phyloP scores from a whole-genome alignment of 768 basidiomycete genomes.

The Rhizopogon sp. region DNA sequence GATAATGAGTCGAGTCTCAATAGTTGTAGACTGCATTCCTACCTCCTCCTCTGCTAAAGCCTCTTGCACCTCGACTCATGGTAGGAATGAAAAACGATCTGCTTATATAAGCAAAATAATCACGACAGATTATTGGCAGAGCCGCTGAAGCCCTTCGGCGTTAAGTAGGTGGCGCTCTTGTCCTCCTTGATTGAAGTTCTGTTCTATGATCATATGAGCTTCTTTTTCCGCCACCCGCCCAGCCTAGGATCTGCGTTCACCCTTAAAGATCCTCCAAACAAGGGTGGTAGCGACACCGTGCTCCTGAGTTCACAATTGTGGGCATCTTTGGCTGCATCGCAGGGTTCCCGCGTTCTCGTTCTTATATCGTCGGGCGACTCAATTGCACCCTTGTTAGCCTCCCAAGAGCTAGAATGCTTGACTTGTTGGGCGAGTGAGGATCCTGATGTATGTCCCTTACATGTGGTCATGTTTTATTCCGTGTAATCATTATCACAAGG shows the following conservation, averaged over 20 bases:
- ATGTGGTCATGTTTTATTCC: background rate
- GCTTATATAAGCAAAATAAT: slow-evolving; percentile 20
- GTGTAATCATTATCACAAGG: background rate
- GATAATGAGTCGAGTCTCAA: background rate
- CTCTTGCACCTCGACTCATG: slow-evolving; percentile 56
- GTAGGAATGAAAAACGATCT: background rate
- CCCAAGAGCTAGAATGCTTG: slow-evolving; percentile 8
- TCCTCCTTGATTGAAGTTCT: too few species aligned
- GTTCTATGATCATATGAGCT: slow-evolving; percentile 19
- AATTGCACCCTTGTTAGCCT: too few species aligned
- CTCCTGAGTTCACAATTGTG: slow-evolving; percentile 13
- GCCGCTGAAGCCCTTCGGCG: too few species aligned
- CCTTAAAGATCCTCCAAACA: slow-evolving; percentile 8
- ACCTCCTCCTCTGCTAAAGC: slow-evolving; percentile 54
- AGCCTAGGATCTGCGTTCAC: slow-evolving; percentile 24
- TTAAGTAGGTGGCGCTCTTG: too few species aligned
- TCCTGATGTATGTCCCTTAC: slow-evolving; percentile 31
- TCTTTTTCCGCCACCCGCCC: slow-evolving; percentile 27
- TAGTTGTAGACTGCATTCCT: slow-evolving; percentile 1
- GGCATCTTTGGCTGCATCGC: background rate
- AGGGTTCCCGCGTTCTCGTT: background rate
- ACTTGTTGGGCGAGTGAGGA: slow-evolving; percentile 31
- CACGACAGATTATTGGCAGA: background rate
- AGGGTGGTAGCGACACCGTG: slow-evolving; percentile 18
- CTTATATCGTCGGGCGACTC: background rate